Evolutionary conservation across 2,329 filamentous ascomycete genomes (phyloP).

Genomic region (Verticillium zaregamsianum): DNA sequence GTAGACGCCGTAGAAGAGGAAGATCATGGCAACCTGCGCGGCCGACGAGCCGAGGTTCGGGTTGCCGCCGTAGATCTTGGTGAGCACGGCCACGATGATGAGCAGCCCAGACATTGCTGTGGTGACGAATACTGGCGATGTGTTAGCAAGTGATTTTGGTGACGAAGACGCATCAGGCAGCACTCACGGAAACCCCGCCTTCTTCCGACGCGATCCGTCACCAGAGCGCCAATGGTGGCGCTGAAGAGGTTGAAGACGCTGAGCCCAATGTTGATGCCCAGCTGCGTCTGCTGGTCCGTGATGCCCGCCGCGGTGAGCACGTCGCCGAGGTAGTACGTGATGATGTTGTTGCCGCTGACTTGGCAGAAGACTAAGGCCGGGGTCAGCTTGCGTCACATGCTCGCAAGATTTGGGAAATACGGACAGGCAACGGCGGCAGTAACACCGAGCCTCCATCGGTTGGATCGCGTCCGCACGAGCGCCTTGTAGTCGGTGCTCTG

Average conservation of each 20-base stretch:
- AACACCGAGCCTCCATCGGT: conserved; percentile 18
- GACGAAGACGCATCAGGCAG: not conserved
- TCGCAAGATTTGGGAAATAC: conserved; percentile 10
- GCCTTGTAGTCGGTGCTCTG: conserved; percentile 30
- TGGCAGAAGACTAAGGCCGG: conserved; percentile 32
- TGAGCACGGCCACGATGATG: conserved; percentile 31
- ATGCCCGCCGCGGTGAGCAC: conserved; percentile 46
- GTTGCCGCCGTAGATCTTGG: conserved; percentile 16
- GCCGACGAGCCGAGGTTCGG: conserved; percentile 8
- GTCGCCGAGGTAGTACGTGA: conserved; percentile 45
- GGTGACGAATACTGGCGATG: not conserved
- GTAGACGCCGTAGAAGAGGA: conserved; percentile 20
- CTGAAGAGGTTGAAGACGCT: conserved; percentile 36
- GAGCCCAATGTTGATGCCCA: conserved; percentile 33
- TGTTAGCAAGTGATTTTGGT: not conserved
- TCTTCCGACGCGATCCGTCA: conserved; percentile 40
- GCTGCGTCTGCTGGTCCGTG: conserved; percentile 16
- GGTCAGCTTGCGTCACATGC: no score
- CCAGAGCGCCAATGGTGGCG: conserved; percentile 31
- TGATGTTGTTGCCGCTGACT: conserved; percentile 35
- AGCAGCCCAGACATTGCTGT: not conserved
- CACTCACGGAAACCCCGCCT: not conserved
- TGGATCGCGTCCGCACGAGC: conserved; percentile 32
- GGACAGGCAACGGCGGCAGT: not conserved
- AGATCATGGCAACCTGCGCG: conserved; percentile 12